These are phyloP conservation scores for Phytophthora pluvialis DNA, from an alignment of 352 stramenopile species.

Conservation along the genomic window DNA sequence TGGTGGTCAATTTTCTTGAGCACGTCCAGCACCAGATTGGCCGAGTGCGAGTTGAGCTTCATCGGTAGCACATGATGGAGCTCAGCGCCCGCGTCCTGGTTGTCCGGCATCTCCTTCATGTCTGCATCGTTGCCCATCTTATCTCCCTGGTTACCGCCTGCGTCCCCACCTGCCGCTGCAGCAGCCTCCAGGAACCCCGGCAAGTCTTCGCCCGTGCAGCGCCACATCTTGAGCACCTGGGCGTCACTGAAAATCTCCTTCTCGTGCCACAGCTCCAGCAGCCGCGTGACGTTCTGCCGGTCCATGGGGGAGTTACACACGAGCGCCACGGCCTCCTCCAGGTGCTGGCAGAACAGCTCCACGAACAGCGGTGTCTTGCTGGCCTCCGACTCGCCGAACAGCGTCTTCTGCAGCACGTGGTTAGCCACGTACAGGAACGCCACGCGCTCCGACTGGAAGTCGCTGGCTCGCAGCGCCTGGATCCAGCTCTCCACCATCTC, in stretches of 20 bases:
- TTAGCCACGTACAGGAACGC: constrained; percentile 88
- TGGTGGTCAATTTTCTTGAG: constrained; percentile 86
- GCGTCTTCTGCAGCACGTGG: constrained; percentile 82
- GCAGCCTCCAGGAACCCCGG: constrained; percentile 52
- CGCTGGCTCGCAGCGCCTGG: constrained; percentile 62
- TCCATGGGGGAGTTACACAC: constrained; percentile 88
- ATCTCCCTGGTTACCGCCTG: constrained; percentile 8
- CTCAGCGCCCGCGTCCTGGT: constrained; percentile 33
- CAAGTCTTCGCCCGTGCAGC: constrained; percentile 77
- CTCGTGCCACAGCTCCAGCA: constrained; percentile 82
- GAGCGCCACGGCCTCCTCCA: constrained; percentile 80
- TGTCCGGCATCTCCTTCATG: constrained; percentile 39
- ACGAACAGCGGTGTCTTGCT: constrained; percentile 35
- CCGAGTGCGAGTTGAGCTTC: constrained; percentile 80
- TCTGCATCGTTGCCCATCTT: constrained; percentile 6
- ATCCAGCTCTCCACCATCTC: constrained; percentile 79
- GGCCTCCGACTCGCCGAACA: constrained; percentile 39
- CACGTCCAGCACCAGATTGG: constrained; percentile 73
- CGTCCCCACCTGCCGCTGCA: constrained; percentile 19
- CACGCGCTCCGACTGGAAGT: constrained; percentile 83
- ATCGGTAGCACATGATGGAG: constrained; percentile 64
- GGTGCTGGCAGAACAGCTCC: constrained; percentile 42
- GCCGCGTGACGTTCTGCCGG: constrained; percentile 71
- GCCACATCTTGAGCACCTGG: constrained; percentile 79
- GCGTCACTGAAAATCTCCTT: constrained; percentile 65